These are phyloP conservation scores for Ettlia oleoabundans DNA, from an alignment of 139 green algal species.

Conservation along the genomic window DNA sequence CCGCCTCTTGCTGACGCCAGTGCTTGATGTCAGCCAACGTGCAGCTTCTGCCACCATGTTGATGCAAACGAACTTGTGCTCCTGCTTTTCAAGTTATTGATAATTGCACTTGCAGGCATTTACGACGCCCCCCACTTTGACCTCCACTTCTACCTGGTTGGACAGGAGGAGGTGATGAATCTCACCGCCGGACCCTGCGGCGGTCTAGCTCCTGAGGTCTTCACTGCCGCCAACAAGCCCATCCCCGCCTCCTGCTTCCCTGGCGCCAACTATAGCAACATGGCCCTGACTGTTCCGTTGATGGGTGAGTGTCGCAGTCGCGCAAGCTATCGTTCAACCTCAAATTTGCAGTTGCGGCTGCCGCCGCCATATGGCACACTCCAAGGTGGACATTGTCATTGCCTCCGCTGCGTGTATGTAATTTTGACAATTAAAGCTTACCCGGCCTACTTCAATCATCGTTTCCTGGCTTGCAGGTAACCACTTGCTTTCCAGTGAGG, in stretches of 20 bases:
- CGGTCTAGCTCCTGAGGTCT: not conserved
- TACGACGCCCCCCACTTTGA: not conserved
- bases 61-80: no score
- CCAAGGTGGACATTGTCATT: no score
- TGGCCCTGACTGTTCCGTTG: not conserved
- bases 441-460: not conserved
- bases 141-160: not conserved
- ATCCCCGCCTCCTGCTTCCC: not conserved
- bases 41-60: not conserved
- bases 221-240: not conserved
- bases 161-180: not conserved
- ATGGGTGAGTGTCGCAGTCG: not conserved
- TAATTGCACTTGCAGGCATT: not conserved
- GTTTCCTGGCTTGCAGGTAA: not conserved
- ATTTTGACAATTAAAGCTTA: not conserved
- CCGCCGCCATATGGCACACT: no score
- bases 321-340: no score
- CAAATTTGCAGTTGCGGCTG: no score
- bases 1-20: not conserved
- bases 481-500: not conserved
- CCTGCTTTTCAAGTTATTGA: no score
- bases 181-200: not conserved
- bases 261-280: not conserved
- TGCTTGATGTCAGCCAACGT: not conserved
- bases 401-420: no score